Conservation (phyloP, 768 basidiomycete genomes). For the Pulveroboletus sp. region DNA sequence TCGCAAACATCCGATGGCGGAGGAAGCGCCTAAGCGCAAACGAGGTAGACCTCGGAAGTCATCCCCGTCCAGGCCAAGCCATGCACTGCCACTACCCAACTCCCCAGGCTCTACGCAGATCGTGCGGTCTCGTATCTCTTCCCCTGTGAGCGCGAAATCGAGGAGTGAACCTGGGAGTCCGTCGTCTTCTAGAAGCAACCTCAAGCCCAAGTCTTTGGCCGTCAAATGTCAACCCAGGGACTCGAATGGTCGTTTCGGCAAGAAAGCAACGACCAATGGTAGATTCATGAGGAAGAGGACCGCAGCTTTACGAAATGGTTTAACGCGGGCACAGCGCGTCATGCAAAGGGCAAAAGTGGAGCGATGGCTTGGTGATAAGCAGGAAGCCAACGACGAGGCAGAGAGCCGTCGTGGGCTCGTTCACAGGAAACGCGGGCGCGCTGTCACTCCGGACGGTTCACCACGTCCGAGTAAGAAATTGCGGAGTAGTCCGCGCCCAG, state of each 20-base stretch:
- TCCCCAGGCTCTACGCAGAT: conserved; percentile 9
- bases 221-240: conserved; percentile 56
- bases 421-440: conserved; percentile 24
- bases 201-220: conserved; percentile 42
- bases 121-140: conserved; percentile 10
- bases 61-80: conserved; percentile 15
- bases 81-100: conserved; percentile 10
- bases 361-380: conserved; percentile 34
- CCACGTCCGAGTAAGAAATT: conserved; percentile 26
- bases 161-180: conserved; percentile 22
- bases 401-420: conserved; percentile 12
- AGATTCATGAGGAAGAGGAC: conserved; percentile 38
- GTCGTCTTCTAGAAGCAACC: conserved; percentile 21
- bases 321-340: conserved; percentile 39
- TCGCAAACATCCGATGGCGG: conserved; percentile 32
- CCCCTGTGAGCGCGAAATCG: conserved; percentile 21
- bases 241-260: conserved; percentile 63
- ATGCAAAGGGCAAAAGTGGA: conserved; percentile 41
- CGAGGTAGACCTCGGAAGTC: conserved; percentile 34
- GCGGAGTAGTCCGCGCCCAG: conserved; percentile 17
- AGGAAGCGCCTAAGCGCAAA: conserved; percentile 33
- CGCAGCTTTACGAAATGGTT: conserved; percentile 16
- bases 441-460: conserved; percentile 21
- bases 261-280: conserved; percentile 50
- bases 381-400: conserved; percentile 10